These are phyloP conservation scores for Luffa acutangula DNA, from an alignment of 306 rosid genomes.

Conservation along the genomic window DNA sequence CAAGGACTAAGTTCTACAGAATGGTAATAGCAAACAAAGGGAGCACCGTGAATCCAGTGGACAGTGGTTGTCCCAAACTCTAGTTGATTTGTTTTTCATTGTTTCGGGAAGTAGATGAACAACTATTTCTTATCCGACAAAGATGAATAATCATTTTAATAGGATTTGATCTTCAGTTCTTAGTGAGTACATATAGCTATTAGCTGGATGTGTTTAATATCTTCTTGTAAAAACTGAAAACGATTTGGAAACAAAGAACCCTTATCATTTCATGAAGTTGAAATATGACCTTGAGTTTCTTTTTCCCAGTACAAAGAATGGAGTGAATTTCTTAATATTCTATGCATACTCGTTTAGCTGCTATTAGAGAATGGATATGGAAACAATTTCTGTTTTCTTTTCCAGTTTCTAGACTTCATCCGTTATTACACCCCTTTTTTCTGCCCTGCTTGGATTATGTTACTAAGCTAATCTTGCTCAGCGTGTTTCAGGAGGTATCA, in stretches of 20 bases:
- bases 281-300: neutral
- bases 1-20: neutral
- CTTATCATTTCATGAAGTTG: neutral
- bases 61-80: neutral
- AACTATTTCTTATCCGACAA: neutral
- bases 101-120: neutral
- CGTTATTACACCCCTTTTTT: neutral
- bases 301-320: neutral
- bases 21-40: neutral
- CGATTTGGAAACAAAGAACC: neutral
- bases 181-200: neutral
- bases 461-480: constrained; percentile 64
- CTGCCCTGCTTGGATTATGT: constrained; percentile 12
- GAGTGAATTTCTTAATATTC: neutral
- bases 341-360: neutral
- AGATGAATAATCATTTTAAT: neutral
- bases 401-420: neutral
- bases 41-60: neutral
- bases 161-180: neutral
- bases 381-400: neutral
- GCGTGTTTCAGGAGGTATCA: constrained; percentile 93
- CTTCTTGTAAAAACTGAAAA: neutral
- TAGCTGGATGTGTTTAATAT: neutral
- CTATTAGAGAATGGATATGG: neutral
- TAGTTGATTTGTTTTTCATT: neutral